Evolutionary conservation across 1,139 yeast genomes (phyloP).

Genomic region (Debaryomyces nepalensis): DNA sequence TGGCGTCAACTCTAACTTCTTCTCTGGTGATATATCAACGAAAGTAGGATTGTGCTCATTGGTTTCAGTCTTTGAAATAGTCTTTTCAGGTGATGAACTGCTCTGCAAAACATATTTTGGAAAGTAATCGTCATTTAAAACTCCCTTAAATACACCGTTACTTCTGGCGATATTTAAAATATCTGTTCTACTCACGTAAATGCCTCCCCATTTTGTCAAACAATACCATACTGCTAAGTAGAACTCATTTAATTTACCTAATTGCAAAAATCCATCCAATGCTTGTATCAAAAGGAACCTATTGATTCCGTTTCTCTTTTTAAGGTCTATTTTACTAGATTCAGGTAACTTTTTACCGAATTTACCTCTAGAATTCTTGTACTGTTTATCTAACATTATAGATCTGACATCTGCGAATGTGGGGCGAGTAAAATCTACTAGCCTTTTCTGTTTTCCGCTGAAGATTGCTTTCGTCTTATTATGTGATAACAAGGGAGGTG

Average conservation of each 20-base stretch:
- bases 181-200: conserved; percentile 20
- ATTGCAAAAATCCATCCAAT: conserved; percentile 37
- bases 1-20: conserved; percentile 12
- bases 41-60: not conserved
- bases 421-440: conserved; percentile 40
- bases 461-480: conserved; percentile 29
- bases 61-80: not conserved
- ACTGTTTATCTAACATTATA: conserved; percentile 22
- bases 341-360: conserved; percentile 25
- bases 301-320: conserved; percentile 27
- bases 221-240: conserved; percentile 35
- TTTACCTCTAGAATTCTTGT: conserved; percentile 26
- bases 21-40: not conserved
- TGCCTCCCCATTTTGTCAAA: conserved; percentile 42
- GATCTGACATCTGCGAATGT: conserved; percentile 25
- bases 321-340: conserved; percentile 9
- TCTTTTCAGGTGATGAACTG: conserved; percentile 10
- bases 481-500: conserved; percentile 33
- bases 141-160: conserved; percentile 17
- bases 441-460: conserved; percentile 29
- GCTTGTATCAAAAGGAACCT: conserved; percentile 36
- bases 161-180: conserved; percentile 15
- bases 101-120: conserved; percentile 17
- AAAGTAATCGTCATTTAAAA: conserved; percentile 15
- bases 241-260: conserved; percentile 41